These are phyloP conservation scores for Tetrapisispora phaffii DNA, from an alignment of 805 yeast genomes.

Conservation along the genomic window DNA sequence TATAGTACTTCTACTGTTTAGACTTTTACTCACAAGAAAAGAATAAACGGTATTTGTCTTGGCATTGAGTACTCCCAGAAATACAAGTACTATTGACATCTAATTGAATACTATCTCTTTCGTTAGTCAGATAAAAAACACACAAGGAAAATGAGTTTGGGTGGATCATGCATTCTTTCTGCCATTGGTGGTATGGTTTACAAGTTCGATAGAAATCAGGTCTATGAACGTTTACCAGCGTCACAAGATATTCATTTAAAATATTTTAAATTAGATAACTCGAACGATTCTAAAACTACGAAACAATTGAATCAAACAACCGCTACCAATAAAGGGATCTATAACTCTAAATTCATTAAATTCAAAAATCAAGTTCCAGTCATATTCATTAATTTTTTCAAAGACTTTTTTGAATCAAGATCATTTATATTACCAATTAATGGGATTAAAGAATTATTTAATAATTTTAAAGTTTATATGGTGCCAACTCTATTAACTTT, in stretches of 20 bases:
- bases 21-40: too few relatives aligned
- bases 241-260: slow-evolving; percentile 8
- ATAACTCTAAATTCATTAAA: slow-evolving; percentile 9
- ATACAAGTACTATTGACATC: too few relatives aligned
- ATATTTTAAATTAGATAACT: not conserved
- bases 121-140: too few relatives aligned
- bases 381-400: slow-evolving; percentile 15
- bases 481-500: slow-evolving; percentile 6
- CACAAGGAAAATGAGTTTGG: slow-evolving; percentile 20
- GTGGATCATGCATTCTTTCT: slow-evolving; percentile 22
- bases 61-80: too few relatives aligned
- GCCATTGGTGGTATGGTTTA: slow-evolving; percentile 24
- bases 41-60: too few relatives aligned
- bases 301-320: too few relatives aligned
- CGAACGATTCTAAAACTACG: not conserved
- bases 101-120: too few relatives aligned
- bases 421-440: slow-evolving; percentile 20
- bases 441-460: slow-evolving; percentile 15
- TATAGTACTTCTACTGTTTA: too few relatives aligned
- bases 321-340: slow-evolving; percentile 7
- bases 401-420: slow-evolving; percentile 15
- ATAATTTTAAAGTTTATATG: slow-evolving; percentile 11
- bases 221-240: slow-evolving; percentile 14
- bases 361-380: slow-evolving; percentile 7
- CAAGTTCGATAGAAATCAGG: slow-evolving; percentile 22